Evolutionary conservation across 75 land plant genomes (phyloP).

Genomic region (Cupressus sempervirens): DNA sequence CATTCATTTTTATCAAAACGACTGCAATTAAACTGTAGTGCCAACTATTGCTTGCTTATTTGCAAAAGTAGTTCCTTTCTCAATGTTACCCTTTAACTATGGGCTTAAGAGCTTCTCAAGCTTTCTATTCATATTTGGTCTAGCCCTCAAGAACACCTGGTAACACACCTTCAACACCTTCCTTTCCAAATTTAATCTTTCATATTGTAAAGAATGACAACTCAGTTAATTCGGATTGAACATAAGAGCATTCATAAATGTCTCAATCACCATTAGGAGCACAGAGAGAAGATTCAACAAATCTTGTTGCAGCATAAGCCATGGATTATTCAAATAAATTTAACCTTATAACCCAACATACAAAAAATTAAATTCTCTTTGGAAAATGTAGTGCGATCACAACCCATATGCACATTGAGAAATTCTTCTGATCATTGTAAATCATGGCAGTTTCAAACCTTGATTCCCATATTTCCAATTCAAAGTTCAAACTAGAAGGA

Average conservation of each 20-base stretch:
- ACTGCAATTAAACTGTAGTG: background rate
- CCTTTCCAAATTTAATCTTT: constrained; percentile 76
- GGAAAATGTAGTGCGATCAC: too few species aligned
- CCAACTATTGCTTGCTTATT: constrained; percentile 27
- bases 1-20: background rate
- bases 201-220: constrained; percentile 93
- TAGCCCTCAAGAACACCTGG: constrained; percentile 46
- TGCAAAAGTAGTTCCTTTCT: constrained; percentile 71
- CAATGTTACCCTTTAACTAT: constrained; percentile 82
- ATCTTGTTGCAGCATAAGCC: constrained; percentile 92
- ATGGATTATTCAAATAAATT: too few species aligned
- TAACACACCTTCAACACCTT: constrained; percentile 75
- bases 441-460: too few species aligned
- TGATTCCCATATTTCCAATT: too few species aligned
- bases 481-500: too few species aligned
- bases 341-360: too few species aligned
- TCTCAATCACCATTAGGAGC: constrained; percentile 81
- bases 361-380: too few species aligned
- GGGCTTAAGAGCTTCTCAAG: constrained; percentile 69
- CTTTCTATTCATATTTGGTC: constrained; percentile 72
- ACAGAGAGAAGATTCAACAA: constrained; percentile 85
- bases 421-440: too few species aligned
- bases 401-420: too few species aligned
- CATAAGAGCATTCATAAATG: constrained; percentile 73
- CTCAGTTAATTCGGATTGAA: constrained; percentile 79